phyloP scores from a whole-genome alignment of 2,329 filamentous ascomycete species.

The Phialophora expanda region DNA sequence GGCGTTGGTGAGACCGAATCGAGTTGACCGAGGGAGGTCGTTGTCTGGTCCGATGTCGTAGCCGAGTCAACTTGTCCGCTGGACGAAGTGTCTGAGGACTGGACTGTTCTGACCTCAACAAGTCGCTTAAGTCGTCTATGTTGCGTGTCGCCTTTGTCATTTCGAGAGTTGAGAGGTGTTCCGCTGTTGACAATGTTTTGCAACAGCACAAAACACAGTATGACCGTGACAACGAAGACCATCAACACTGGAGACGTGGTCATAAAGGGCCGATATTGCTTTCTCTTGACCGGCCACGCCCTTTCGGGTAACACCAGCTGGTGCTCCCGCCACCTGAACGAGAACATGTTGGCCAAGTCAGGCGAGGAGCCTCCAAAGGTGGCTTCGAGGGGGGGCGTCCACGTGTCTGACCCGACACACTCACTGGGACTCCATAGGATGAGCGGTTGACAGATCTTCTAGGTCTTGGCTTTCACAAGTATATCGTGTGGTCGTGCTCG shows the following conservation, averaged over 20 bases:
- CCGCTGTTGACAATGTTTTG: slow-evolving; percentile 16
- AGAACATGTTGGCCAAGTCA: neutral
- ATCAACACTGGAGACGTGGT: slow-evolving; percentile 7
- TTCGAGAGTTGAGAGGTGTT: slow-evolving; percentile 4
- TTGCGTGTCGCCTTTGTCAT: neutral
- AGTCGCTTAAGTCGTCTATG: neutral
- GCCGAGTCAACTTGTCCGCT: neutral
- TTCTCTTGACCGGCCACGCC: neutral
- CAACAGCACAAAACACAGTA: slow-evolving; percentile 6
- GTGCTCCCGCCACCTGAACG: neutral
- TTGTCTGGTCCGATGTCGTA: neutral
- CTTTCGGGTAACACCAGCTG: slow-evolving; percentile 1
- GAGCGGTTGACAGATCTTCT: neutral
- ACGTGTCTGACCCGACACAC: neutral
- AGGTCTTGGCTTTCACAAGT: neutral
- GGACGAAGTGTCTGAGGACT: neutral
- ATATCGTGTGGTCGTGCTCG: neutral
- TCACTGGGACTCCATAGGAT: neutral
- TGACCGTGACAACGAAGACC: slow-evolving; percentile 4
- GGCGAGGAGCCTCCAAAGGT: neutral
- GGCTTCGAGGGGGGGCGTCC: neutral
- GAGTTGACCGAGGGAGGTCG: too few species aligned
- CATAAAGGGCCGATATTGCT: slow-evolving; percentile 15
- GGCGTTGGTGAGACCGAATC: neutral
- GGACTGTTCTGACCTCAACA: neutral